Evolutionary conservation across 164 flowering plant genomes (phyloP), one percentile per base, ranked within the genome.

Genomic region (Malania oleifera): DNA sequence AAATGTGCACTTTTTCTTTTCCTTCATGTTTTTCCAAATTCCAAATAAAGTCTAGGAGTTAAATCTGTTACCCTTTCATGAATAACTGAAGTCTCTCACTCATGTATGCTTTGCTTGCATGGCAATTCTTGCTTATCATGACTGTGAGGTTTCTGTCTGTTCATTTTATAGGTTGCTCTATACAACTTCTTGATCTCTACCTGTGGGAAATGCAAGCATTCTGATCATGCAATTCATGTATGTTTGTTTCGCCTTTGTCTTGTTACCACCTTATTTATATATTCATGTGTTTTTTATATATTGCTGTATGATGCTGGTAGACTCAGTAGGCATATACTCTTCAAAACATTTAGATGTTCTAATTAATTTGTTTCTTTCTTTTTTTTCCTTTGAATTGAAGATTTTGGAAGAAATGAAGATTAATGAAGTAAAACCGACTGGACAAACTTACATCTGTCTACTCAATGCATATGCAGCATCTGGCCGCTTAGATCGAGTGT

Each of bases 331-430:
- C 11, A 10, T 49, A 24, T 3, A 38, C 40, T 40, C 11, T 18
- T 31, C 28, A 6, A 39, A 11, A 34, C 9, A n/a, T 13, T 8
- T 28, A 17, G 17, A 18, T n/a, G 1, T 39, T 19, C 22, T n/a
- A n/a, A n/a, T n/a, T n/a, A n/a, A n/a, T n/a, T n/a, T n/a, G n/a
- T n/a, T n/a, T 56, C 9, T 35, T 52, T 35, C 19, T 34, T 37
- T 7, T 57, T 49, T 62, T 60, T 40, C 48, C 12, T 64, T 61
- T 63, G 37, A 20, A 54, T 62, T 80, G 75, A 68, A 93, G 98
- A 77, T 85, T 63, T 75, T 87, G 72, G 99, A 90, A 54, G 99
- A 93, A 65, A 93, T 93, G 97, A 93, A 83, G 82, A 71, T 37
- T 56, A 73, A 63, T 66, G 87, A 75, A 51, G 92, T 90, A 76